phyloP scores from a whole-genome alignment of 495 filamentous ascomycete species.

The Trichoderma gamsii region DNA sequence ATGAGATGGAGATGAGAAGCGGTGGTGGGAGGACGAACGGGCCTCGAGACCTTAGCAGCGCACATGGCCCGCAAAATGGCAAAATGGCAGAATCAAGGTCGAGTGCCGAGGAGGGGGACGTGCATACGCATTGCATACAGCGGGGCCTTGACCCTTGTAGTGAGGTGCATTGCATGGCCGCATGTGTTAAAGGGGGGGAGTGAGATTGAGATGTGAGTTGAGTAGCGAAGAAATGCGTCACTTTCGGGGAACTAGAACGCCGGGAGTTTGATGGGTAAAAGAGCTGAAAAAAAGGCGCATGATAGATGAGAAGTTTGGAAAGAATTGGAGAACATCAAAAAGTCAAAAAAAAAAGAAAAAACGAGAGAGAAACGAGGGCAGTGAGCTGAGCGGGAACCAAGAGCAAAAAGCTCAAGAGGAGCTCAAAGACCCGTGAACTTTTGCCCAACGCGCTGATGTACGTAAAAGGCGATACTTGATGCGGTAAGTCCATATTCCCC shows the following conservation, averaged over 20 bases:
- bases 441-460: not conserved
- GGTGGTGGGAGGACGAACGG: not conserved
- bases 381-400: no score
- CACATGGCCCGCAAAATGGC: not conserved
- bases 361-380: not conserved
- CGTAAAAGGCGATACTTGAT: not conserved
- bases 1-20: not conserved
- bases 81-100: not conserved
- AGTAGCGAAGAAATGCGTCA: not conserved
- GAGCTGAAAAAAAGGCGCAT: not conserved
- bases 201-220: not conserved
- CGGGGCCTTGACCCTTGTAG: not conserved
- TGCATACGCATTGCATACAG: conserved; percentile 1
- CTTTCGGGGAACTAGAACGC: not conserved
- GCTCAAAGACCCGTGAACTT: no score
- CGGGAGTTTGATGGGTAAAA: not conserved
- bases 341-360: not conserved
- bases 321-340: not conserved
- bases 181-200: not conserved
- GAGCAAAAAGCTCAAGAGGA: no score
- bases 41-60: not conserved
- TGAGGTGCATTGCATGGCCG: conserved; percentile 4
- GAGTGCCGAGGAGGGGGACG: not conserved
- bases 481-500: conserved; percentile 8
- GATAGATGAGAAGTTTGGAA: no score